A percentile compares a stretch with the other conserved stretches of the same genome.
These are phyloP conservation scores for Novymonas esmeraldas DNA, from an alignment of 208 protist genomes.

Conservation along the genomic window DNA sequence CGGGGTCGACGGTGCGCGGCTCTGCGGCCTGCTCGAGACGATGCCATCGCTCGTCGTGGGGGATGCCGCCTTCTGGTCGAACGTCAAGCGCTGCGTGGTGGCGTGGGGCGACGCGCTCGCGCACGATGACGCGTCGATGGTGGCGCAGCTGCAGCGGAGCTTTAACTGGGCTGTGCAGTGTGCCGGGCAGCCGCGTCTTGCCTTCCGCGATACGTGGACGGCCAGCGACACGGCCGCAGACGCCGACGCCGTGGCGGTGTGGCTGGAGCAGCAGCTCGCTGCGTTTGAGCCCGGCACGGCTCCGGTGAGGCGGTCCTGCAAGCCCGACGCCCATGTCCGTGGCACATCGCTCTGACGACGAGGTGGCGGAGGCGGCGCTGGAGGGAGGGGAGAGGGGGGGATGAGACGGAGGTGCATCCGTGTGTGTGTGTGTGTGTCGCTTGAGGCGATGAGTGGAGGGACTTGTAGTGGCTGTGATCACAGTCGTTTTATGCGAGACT, in stretches of 20 bases:
- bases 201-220: conserved; percentile 18
- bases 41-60: conserved; percentile 47
- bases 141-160: conserved; percentile 41
- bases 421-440: not conserved
- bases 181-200: conserved; percentile 45
- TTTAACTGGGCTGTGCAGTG: conserved; percentile 61
- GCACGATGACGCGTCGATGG: conserved; percentile 4
- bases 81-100: conserved; percentile 31
- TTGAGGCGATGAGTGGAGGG: no score
- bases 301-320: not conserved
- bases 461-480: no score
- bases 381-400: not conserved
- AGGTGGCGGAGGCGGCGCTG: no score
- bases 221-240: not conserved
- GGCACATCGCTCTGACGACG: no score
- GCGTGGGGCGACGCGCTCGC: conserved; percentile 16
- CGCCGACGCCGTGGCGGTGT: not conserved
- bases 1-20: not conserved
- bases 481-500: no score
- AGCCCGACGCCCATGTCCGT: no score
- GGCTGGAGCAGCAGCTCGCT: conserved; percentile 6
- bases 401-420: not conserved
- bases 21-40: conserved; percentile 48
- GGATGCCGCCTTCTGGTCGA: conserved; percentile 42
- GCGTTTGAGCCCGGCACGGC: not conserved